These are phyloP conservation scores for Plasmodium fragile DNA, from an alignment of 169 alveolate species.

Conservation along the genomic window DNA sequence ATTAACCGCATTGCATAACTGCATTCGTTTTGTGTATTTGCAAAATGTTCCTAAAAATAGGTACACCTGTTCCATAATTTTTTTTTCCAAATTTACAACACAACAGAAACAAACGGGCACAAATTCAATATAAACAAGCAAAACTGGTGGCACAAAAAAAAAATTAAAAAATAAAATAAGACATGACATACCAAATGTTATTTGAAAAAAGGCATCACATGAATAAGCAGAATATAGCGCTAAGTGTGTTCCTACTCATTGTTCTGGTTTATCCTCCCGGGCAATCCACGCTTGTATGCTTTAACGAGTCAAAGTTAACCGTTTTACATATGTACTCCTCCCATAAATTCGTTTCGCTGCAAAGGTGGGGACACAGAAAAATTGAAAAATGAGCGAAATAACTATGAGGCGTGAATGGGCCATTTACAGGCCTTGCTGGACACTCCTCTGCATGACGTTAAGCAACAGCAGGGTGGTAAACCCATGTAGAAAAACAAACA, in stretches of 20 bases:
- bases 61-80: neutral
- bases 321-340: constrained; percentile 43
- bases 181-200: neutral
- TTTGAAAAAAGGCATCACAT: neutral
- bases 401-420: neutral
- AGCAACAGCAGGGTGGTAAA: neutral
- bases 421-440: neutral
- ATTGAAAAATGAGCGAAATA: constrained; percentile 4
- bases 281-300: constrained; percentile 35
- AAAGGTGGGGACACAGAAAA: neutral
- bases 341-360: constrained; percentile 63
- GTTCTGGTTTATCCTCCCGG: constrained; percentile 36
- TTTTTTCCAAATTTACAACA: neutral
- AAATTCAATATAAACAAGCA: neutral
- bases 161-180: too few species aligned
- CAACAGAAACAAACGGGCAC: neutral
- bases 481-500: neutral
- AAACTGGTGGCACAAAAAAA: neutral
- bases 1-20: neutral
- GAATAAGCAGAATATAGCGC: neutral
- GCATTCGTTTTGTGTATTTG: neutral
- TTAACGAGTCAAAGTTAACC: constrained; percentile 36
- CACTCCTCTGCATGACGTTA: neutral
- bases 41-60: neutral
- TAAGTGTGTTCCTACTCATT: neutral